Evolutionary conservation across 805 yeast species (phyloP), one percentile per base, ranked within the genome.

Genomic region (Lipomyces oligophaga): DNA sequence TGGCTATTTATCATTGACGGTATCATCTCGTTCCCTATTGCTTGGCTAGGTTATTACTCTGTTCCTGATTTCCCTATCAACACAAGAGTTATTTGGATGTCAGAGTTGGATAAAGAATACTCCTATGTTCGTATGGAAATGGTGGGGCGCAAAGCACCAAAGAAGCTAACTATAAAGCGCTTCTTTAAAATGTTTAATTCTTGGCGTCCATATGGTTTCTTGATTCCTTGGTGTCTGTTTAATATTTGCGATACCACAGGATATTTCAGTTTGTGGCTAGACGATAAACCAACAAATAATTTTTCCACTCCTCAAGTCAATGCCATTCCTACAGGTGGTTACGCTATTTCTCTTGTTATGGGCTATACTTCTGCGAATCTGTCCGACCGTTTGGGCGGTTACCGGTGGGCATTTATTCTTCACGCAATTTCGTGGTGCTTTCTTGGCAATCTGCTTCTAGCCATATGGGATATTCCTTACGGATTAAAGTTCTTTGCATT

Each of bases 1-100:
- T 49, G 53, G 53, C 46, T 49, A 5, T 49, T 49, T 19, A 40
- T 49, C 27, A 34, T 49, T 22, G 51, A 46, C 20, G 51, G 51
- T 15, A 25, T 41, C 33, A 43, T 43, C 25, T 37, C 41, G 24
- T 7, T 47, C 15, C 52, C 52, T n/a, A 47, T 47, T 22, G 47
- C 45, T 10, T 20, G 38, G 38, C 41, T 43, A 16, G 52, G 52
- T 10, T 47, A 27, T 32, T 47, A 26, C 59, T 70, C 58, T 63
- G 79, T 47, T 85, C 87, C 16, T 85, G 86, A 46, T 80, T 83
- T 21, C 85, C 87, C 15, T 62, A 70, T 40, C 67, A 72, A 47
- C 75, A 80, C 59, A 70, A 75, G 7, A 59, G 76, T 20, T 75
- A 69, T 56, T 59, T 80, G 25, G 69, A 77, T 1, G 81, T 77